A percentile compares a stretch with the other conserved stretches of the same genome.
phyloP scores from a whole-genome alignment of 225 moss, liverwort and hornwort species.

The Rhytidiadelphus loreus region DNA sequence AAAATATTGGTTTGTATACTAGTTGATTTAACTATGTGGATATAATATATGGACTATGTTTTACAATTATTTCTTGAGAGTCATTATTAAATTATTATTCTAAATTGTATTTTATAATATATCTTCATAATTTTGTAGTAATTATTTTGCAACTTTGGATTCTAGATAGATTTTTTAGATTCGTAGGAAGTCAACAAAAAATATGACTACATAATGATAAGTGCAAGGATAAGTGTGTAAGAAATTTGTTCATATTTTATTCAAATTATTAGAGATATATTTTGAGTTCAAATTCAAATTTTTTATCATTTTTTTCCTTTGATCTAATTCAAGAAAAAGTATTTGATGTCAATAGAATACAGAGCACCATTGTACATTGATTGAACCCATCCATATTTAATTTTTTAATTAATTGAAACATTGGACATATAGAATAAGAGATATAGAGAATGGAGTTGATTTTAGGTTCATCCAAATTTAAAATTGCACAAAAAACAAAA shows the following conservation, averaged over 20 bases:
- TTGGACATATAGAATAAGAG: neutral
- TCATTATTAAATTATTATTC: neutral
- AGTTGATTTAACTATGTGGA: neutral
- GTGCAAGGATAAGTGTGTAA: neutral
- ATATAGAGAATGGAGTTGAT: neutral
- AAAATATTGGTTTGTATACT: neutral
- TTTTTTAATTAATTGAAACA: neutral
- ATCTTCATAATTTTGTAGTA: neutral
- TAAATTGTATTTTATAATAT: neutral
- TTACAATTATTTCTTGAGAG: fast-evolving
- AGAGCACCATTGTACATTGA: too few species aligned
- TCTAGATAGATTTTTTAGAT: neutral
- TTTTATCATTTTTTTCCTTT: neutral
- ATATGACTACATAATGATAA: neutral
- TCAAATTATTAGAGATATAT: neutral
- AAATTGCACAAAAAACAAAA: neutral
- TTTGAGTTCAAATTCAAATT: neutral
- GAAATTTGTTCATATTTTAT: neutral
- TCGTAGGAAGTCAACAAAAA: neutral
- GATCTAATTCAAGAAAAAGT: neutral
- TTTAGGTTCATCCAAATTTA: neutral
- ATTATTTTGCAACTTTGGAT: neutral
- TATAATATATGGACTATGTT: neutral
- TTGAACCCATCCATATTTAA: too few species aligned
- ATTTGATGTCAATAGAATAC: neutral